phyloP scores from a whole-genome alignment of 129 eudicot genomes.

The Saussurea involucrata region DNA sequence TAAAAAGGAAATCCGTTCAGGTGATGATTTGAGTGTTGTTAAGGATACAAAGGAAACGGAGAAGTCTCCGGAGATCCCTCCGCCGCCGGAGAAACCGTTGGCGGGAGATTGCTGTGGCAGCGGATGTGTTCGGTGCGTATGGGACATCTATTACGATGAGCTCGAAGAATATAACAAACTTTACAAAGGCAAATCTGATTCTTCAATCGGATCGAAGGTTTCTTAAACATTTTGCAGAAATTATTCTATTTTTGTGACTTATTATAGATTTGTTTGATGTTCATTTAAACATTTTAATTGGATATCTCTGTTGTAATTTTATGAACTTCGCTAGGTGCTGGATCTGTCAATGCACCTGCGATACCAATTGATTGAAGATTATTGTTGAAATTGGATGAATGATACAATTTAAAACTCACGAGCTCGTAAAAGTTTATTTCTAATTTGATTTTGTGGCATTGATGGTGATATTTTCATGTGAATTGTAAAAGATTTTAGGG shows the following conservation, averaged over 20 bases:
- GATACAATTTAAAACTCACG: background rate
- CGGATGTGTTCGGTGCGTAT: slow-evolving; percentile 90
- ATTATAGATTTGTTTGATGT: slow-evolving; percentile 10
- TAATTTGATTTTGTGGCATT: background rate
- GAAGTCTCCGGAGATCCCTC: slow-evolving; percentile 38
- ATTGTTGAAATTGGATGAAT: slow-evolving; percentile 9
- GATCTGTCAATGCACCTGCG: background rate
- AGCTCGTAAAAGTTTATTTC: background rate
- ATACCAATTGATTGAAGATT: slow-evolving; percentile 9
- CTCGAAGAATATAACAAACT: slow-evolving; percentile 62
- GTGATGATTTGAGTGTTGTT: slow-evolving; percentile 3
- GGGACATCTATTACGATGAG: slow-evolving; percentile 84
- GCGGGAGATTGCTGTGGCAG: slow-evolving; percentile 93
- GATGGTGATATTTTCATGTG: background rate
- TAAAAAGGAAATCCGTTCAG: slow-evolving; percentile 7
- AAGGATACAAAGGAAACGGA: slow-evolving; percentile 27
- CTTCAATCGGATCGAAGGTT: slow-evolving; percentile 22
- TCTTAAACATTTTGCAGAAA: slow-evolving; percentile 13
- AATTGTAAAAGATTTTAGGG: slow-evolving; percentile 39
- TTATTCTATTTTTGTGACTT: background rate
- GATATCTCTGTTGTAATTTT: slow-evolving; percentile 11
- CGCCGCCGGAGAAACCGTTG: slow-evolving; percentile 95
- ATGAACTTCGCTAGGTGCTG: background rate
- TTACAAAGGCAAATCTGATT: slow-evolving; percentile 27
- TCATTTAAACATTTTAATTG: background rate